phyloP scores from a whole-genome alignment of 148 eudicot genomes.

The Camellia granthamiana region DNA sequence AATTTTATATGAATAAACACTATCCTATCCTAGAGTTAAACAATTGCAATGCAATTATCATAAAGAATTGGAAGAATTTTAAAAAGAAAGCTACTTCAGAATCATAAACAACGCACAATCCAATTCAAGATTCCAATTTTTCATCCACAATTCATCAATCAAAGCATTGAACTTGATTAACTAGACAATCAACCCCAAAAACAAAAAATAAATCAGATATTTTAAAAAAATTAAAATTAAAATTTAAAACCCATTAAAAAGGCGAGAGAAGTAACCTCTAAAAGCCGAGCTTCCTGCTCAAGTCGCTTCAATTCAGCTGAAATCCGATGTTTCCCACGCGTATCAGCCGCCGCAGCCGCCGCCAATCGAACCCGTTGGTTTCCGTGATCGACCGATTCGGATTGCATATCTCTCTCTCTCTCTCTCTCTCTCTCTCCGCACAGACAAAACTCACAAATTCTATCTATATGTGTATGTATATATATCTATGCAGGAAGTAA shows the following conservation, averaged over 20 bases:
- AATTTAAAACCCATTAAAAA: neutral
- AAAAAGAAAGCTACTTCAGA: neutral
- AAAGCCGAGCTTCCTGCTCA: slow-evolving; percentile 70
- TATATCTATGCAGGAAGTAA: neutral
- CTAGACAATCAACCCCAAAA: neutral
- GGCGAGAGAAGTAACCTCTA: slow-evolving; percentile 42
- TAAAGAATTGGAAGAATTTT: neutral
- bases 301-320: slow-evolving; percentile 79
- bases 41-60: neutral
- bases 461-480: neutral
- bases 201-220: too few relatives aligned
- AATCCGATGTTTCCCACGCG: slow-evolving; percentile 76
- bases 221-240: neutral
- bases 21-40: neutral
- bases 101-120: neutral
- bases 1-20: neutral
- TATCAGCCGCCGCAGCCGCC: slow-evolving; percentile 38
- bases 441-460: neutral
- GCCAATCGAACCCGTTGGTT: slow-evolving; percentile 33
- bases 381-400: slow-evolving; percentile 28
- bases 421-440: slow-evolving; percentile 11
- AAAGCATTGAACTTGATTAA: neutral
- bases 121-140: slow-evolving; percentile 9
- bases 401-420: slow-evolving; percentile 30
- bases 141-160: slow-evolving; percentile 5